These are phyloP conservation scores for Alternaria arbusti DNA, from an alignment of 2,329 filamentous ascomycete species.

Conservation along the genomic window DNA sequence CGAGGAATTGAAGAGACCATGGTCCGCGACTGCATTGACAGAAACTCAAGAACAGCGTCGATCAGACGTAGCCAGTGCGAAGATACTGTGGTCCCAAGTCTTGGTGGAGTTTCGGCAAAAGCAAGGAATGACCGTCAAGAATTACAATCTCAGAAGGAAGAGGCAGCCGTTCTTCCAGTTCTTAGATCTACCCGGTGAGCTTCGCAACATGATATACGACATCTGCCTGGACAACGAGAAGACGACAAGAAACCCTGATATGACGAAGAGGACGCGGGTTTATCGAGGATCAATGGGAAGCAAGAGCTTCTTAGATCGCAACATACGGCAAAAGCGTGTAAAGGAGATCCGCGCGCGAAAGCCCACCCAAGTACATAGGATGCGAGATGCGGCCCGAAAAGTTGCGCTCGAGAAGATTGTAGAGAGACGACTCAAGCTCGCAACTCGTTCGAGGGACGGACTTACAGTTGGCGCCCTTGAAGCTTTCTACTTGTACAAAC, in stretches of 20 bases:
- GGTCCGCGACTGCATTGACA: neutral
- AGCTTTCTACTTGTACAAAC: neutral
- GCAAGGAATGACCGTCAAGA: neutral
- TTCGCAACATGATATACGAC: constrained; percentile 3
- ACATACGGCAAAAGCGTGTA: neutral
- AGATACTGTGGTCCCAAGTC: neutral
- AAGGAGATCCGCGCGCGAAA: neutral
- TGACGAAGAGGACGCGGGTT: neutral
- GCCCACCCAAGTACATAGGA: neutral
- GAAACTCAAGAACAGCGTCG: neutral
- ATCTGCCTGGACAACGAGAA: neutral
- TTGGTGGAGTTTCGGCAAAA: neutral
- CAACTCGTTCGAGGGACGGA: neutral
- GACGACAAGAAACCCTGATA: neutral
- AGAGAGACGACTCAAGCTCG: neutral
- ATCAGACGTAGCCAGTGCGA: neutral
- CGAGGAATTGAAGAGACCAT: neutral
- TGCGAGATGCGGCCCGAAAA: neutral
- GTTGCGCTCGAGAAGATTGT: too few species aligned
- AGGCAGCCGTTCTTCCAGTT: neutral
- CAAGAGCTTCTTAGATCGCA: neutral
- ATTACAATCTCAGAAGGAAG: neutral
- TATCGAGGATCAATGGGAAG: neutral
- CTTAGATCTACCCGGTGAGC: neutral
- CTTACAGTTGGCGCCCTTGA: neutral